These are phyloP conservation scores for Dothideomycetidae sp. DNA, from an alignment of 2,329 filamentous ascomycete species.

Conservation along the genomic window DNA sequence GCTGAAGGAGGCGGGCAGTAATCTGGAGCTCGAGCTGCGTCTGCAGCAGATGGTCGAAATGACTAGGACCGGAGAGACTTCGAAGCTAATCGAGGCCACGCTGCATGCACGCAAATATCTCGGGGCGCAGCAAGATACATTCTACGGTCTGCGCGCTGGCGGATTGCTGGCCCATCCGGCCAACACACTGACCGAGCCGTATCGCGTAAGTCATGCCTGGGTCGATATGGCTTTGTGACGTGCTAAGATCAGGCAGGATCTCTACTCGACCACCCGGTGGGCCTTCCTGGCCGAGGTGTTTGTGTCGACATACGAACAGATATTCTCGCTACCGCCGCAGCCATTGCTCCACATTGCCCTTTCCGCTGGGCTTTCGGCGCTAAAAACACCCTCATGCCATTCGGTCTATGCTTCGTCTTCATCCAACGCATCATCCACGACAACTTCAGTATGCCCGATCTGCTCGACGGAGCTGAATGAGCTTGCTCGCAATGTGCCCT, in stretches of 20 bases:
- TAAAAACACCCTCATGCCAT: conserved; percentile 93
- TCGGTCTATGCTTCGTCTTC: conserved; percentile 44
- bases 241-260: conserved; percentile 31
- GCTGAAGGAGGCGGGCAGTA: conserved; percentile 48
- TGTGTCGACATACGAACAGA: conserved; percentile 68
- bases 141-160: conserved; percentile 57
- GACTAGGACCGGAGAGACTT: conserved; percentile 50
- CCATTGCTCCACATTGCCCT: conserved; percentile 85
- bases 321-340: conserved; percentile 67
- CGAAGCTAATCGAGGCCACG: conserved; percentile 62
- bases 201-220: conserved; percentile 35
- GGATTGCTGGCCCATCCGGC: conserved; percentile 65
- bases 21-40: conserved; percentile 82
- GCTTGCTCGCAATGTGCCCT: conserved; percentile 74
- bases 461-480: conserved; percentile 92
- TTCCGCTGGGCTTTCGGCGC: conserved; percentile 76
- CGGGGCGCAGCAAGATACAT: conserved; percentile 51
- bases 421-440: conserved; percentile 41
- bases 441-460: conserved; percentile 73
- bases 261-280: conserved; percentile 68
- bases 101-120: conserved; percentile 72
- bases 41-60: conserved; percentile 93
- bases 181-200: conserved; percentile 44
- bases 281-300: conserved; percentile 63
- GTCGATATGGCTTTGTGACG: conserved; percentile 6